Evolutionary conservation across 108 stramenopile species (phyloP).

Genomic region (Discostella pseudostelligera): DNA sequence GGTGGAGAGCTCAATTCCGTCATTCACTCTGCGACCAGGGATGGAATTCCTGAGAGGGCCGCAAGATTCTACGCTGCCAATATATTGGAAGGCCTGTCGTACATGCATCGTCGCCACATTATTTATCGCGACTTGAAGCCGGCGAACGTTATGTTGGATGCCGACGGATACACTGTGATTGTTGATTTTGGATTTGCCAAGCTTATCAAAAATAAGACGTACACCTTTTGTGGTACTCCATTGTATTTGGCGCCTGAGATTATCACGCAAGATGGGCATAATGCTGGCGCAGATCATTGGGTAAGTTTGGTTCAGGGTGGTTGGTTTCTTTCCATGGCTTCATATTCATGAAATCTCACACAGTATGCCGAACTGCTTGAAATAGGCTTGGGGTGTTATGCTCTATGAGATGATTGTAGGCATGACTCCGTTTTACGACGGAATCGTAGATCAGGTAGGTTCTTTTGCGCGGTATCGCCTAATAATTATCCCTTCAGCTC

Average conservation of each 20-base stretch:
- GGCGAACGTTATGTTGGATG: conserved; percentile 91
- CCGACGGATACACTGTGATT: conserved; percentile 85
- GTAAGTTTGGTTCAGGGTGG: conserved; percentile 9
- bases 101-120: conserved; percentile 77
- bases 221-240: conserved; percentile 94
- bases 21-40: conserved; percentile 61
- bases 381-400: conserved; percentile 89
- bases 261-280: conserved; percentile 92
- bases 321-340: neutral
- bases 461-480: neutral
- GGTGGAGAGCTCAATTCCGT: conserved; percentile 85
- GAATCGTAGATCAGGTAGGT: conserved; percentile 62
- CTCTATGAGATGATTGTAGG: conserved; percentile 94
- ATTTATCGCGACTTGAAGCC: conserved; percentile 97
- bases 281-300: conserved; percentile 97
- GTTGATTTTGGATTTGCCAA: conserved; percentile 95
- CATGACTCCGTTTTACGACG: conserved; percentile 76
- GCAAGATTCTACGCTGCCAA: conserved; percentile 80
- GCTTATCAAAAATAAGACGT: conserved; percentile 79
- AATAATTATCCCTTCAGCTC: neutral
- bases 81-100: conserved; percentile 60
- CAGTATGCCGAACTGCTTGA: neutral
- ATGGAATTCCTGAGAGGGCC: conserved; percentile 62
- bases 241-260: conserved; percentile 97
- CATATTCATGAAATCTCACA: neutral